Evolutionary conservation across 2,329 filamentous ascomycete species (phyloP), one percentile per base, ranked within the genome.

Genomic region (Ophiostoma tasmaniense): DNA sequence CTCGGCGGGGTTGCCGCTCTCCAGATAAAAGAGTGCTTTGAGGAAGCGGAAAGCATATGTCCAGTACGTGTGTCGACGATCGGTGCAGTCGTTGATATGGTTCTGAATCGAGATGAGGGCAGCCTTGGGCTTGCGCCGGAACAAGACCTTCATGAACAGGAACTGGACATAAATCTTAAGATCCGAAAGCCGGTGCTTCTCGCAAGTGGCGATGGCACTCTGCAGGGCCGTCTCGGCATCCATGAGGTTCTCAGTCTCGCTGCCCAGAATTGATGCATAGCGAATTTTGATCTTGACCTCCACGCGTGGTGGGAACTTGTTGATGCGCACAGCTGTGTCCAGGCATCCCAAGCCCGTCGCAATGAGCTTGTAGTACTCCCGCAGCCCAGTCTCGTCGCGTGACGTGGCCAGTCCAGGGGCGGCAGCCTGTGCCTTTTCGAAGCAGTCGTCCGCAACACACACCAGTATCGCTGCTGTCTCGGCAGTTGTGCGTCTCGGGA

Each of bases 151-250:
- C 66, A 89, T 83, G 70, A 90, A 85, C 20, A 92, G 80, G 75
- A 92, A 91, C 72, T 91, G 86, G 84, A 92, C 91, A 71, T 87
- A 87, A 77, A 92, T 92, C 76, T 91, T 92, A 52, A 93, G 78
- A 73, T 93, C 90, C 33, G 79, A 74, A 71, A 87, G 83, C 64
- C 84, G 82, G 71, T 86, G 84, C 80, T 88, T 87, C 71, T 90
- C 88, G 73, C 88, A 91, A 1, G 90, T 80, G 1, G 86, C 84
- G 68, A 91, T 88, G 7, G 89, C 90, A 77, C 91, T 91, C 55
- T 85, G 89, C 69, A 94, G 77, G 3, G 88, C 82, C 14, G 87
- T 89, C 77, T 93, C 90, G 1, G 89, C 89, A 73, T 91, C 87
- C 79, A 87, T 87, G 13, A 87, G 80, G 72, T 93, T 93, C 42